Evolutionary conservation across 345 rosid species (phyloP).

Genomic region (Erucastrum elatum): DNA sequence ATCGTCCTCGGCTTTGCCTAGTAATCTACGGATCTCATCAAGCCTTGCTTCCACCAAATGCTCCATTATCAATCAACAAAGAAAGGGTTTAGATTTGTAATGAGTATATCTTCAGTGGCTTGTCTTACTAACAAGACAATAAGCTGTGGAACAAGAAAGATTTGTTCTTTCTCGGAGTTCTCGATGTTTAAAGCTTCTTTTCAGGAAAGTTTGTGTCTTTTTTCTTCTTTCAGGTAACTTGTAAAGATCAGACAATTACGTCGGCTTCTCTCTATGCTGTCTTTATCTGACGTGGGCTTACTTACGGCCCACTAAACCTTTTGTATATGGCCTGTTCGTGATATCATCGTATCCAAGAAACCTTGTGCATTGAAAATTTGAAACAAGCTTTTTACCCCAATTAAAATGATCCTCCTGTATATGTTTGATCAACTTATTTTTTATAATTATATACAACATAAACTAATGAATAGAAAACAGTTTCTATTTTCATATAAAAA

Average conservation of each 20-base stretch:
- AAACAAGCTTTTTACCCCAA: no score
- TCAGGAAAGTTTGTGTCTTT: constrained; percentile 20
- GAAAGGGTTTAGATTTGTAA: not conserved
- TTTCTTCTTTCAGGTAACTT: constrained; percentile 15
- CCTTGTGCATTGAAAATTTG: no score
- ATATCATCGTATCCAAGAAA: no score
- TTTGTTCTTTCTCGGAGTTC: not conserved
- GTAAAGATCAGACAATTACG: constrained; percentile 2
- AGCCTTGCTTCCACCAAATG: constrained; percentile 62
- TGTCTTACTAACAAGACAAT: not conserved
- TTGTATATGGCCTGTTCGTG: not conserved
- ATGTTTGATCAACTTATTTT: no score
- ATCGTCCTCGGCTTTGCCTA: constrained; percentile 79
- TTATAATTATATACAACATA: no score
- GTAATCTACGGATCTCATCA: constrained; percentile 67
- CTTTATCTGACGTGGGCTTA: constrained; percentile 9
- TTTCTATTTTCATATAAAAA: no score
- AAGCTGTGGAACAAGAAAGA: not conserved
- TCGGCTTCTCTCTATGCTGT: constrained; percentile 11
- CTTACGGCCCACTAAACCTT: not conserved
- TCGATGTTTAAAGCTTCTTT: constrained; percentile 22
- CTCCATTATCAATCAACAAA: constrained; percentile 22
- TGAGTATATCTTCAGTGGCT: not conserved
- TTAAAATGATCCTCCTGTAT: no score
- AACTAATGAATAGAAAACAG: no score